Evolutionary conservation across 148 eudicot genomes (phyloP).

Genomic region (Selenicereus undatus): DNA sequence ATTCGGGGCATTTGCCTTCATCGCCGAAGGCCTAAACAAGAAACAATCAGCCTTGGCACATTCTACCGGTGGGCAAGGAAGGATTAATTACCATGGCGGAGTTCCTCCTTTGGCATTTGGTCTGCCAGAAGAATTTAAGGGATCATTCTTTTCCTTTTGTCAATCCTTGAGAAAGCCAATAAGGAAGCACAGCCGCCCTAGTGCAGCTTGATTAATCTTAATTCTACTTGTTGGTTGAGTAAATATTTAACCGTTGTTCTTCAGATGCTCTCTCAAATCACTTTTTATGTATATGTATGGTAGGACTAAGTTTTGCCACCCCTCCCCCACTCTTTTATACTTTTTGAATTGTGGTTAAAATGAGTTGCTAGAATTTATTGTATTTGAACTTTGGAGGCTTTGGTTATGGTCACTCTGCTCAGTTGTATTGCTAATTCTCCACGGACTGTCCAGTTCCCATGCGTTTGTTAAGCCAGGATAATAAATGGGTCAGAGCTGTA

Average conservation of each 20-base stretch:
- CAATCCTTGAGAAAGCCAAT: constrained; percentile 23
- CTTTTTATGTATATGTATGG: not conserved
- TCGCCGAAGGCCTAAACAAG: constrained; percentile 75
- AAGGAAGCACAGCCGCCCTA: constrained; percentile 3
- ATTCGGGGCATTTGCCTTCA: constrained; percentile 77
- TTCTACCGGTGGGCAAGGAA: constrained; percentile 25
- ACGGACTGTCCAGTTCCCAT: no score
- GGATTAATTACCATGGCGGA: constrained; percentile 25
- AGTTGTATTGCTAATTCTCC: no score
- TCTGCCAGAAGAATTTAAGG: constrained; percentile 26
- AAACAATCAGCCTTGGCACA: constrained; percentile 76
- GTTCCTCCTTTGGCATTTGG: constrained; percentile 52
- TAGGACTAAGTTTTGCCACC: not conserved
- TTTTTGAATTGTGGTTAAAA: not conserved
- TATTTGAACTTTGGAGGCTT: not conserved
- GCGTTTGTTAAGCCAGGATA: no score
- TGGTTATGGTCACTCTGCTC: not conserved
- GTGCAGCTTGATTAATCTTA: not conserved
- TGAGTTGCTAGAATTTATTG: not conserved
- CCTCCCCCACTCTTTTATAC: not conserved
- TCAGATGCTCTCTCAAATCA: not conserved
- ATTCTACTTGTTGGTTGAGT: not conserved
- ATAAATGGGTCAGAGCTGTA: no score
- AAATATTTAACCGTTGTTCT: not conserved
- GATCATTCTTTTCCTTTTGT: constrained; percentile 22